phyloP scores from a whole-genome alignment of 2,329 filamentous ascomycete species.

The Niveomyces coronatus region DNA sequence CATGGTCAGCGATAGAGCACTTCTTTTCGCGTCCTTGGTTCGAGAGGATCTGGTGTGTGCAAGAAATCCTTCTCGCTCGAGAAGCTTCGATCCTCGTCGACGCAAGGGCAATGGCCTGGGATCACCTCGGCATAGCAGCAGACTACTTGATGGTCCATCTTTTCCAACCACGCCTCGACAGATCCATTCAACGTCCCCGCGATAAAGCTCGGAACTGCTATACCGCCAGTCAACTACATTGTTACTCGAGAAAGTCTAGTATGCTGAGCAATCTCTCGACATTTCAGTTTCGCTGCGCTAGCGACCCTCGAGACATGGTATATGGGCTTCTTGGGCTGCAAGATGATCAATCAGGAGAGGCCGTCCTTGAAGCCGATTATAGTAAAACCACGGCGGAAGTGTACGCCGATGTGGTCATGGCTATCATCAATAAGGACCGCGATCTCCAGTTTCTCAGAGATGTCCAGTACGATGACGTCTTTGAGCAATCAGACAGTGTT shows the following conservation, averaged over 20 bases:
- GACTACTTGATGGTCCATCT: neutral
- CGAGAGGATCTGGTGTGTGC: neutral
- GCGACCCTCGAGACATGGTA: neutral
- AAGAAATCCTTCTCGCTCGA: neutral
- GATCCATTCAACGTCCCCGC: neutral
- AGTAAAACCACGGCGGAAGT: neutral
- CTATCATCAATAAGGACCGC: neutral
- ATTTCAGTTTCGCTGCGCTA: neutral
- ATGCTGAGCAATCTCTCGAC: neutral
- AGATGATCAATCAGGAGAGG: neutral
- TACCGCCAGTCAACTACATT: neutral
- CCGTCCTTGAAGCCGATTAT: neutral
- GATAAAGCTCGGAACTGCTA: neutral
- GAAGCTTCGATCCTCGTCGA: neutral
- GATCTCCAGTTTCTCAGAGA: neutral
- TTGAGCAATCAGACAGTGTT: neutral
- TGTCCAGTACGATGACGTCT: neutral
- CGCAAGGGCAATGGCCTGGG: neutral
- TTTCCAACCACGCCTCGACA: neutral
- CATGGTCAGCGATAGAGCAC: neutral
- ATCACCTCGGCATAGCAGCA: neutral
- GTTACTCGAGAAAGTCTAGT: neutral
- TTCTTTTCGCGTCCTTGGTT: neutral
- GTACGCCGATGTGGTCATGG: neutral
- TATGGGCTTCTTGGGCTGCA: neutral